These are phyloP conservation scores for Picochlorum sp. DNA, from an alignment of 139 green algal species.

Conservation along the genomic window DNA sequence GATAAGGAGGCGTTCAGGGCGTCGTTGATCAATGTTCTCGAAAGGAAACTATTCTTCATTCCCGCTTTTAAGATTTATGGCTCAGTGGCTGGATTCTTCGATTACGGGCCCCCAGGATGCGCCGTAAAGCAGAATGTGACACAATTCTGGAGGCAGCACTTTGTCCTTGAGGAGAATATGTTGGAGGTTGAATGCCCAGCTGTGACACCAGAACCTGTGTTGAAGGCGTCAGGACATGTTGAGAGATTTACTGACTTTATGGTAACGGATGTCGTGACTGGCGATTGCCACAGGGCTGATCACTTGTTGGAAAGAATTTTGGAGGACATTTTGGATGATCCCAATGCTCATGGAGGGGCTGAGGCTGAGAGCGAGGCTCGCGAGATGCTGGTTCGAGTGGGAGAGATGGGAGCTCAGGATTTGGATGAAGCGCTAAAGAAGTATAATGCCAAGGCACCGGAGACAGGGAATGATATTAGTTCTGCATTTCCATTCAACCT, in stretches of 20 bases:
- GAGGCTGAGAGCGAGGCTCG: conserved; percentile 43
- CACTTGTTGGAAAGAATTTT: conserved; percentile 86
- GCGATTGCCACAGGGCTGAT: conserved; percentile 87
- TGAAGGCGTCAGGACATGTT: conserved; percentile 92
- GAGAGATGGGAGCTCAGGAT: conserved; percentile 71
- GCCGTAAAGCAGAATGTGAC: conserved; percentile 95
- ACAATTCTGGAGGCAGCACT: conserved; percentile 87
- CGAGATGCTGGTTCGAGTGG: conserved; percentile 67
- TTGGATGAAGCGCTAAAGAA: conserved; percentile 67
- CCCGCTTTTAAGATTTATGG: conserved; percentile 98
- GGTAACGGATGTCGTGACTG: conserved; percentile 86
- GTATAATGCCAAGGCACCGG: conserved; percentile 79
- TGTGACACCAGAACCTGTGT: conserved; percentile 91
- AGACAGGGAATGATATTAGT: conserved; percentile 89
- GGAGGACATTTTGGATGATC: conserved; percentile 73
- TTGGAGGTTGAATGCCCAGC: conserved; percentile 96
- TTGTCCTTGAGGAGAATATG: conserved; percentile 97
- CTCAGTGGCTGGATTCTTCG: conserved; percentile 90
- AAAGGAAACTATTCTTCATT: conserved; percentile 92
- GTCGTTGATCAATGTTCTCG: conserved; percentile 67
- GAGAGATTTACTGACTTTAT: conserved; percentile 97
- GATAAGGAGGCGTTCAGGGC: conserved; percentile 77
- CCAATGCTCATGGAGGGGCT: conserved; percentile 41
- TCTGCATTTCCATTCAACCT: conserved; percentile 97
- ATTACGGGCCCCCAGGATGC: conserved; percentile 95